These are phyloP conservation scores for Fusarium odoratissimum DNA, from an alignment of 2,329 filamentous ascomycete species.

Conservation along the genomic window DNA sequence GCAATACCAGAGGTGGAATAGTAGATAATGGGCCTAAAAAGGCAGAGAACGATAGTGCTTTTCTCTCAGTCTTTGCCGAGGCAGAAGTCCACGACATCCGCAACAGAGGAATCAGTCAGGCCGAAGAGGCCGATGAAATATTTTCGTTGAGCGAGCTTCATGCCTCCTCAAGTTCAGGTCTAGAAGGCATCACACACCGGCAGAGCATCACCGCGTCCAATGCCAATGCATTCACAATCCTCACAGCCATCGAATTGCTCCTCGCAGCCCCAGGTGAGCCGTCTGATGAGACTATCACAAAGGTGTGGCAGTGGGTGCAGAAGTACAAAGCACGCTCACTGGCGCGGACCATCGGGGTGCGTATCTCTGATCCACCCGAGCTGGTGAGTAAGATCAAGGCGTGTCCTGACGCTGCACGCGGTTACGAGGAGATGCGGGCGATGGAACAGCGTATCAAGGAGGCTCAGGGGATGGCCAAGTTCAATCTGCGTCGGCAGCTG, in stretches of 20 bases:
- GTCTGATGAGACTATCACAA: not conserved
- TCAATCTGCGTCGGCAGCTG: not conserved
- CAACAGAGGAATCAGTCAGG: not conserved
- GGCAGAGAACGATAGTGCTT: rapidly evolving
- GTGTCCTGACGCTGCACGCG: not conserved
- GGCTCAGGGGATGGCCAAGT: not conserved
- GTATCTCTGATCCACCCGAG: not conserved
- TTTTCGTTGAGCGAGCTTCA: not conserved
- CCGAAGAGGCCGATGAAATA: not conserved
- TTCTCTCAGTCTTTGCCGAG: not conserved
- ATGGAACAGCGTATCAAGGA: not conserved
- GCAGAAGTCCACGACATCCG: not conserved
- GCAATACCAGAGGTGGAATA: rapidly evolving
- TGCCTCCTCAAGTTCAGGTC: not conserved
- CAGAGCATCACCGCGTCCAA: not conserved
- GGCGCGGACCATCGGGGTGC: not conserved
- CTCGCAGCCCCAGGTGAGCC: not conserved
- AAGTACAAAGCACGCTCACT: not conserved
- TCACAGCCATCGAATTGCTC: not conserved
- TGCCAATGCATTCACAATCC: not conserved
- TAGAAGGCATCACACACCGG: not conserved
- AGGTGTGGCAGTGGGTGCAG: not conserved
- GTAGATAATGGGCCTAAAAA: rapidly evolving
- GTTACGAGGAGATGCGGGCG: not conserved
- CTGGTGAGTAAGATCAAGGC: not conserved